Evolutionary conservation across 2,329 filamentous ascomycete genomes (phyloP), one percentile per base, ranked within the genome.

Genomic region (Fusarium temperatum): DNA sequence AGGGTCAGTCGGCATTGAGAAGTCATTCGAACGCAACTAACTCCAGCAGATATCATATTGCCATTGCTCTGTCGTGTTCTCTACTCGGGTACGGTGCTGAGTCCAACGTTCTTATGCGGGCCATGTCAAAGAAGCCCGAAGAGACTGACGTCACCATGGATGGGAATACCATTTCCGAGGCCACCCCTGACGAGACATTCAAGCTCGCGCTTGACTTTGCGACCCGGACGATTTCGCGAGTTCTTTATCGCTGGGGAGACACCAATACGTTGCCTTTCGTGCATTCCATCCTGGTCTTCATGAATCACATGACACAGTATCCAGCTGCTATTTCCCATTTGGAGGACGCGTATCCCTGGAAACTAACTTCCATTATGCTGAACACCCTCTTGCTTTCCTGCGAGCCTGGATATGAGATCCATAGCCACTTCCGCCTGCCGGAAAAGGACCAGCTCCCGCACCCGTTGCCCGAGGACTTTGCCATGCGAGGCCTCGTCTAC

Each of bases 381-480:
- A 87, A 87, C 68, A 78, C 79, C 5, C 57, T 82, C 0, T 66
- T 81, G 28, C 66, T 76, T 7, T 77, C 75, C 0, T 76, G 74
- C 38, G 76, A 78, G 14, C 80, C 75, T 22, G 63, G 80, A 6
- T 77, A 78, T 7, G 78, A 84, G 32, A 81, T 89, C 68, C 81
- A 83, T 38, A 82, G 77, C 3, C 77, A 81, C 0, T 90, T 93
- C 64, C 88, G 89, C 0, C 78, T 81, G 3, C 82, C 83, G 6
- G 84, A 84, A 5, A 83, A 83, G 44, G 81, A 84, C 36, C 81
- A 82, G 4, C 79, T 85, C 0, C 85, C 84, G 3, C 83, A 86
- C 2, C 91, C 92, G 0, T 79, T 94, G 0, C 91, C 91, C 0
- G 93, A 94, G 55, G 93, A 95, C 68, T 93, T 89, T 72, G 85